Evolutionary conservation across 2,329 filamentous ascomycete genomes (phyloP).

Genomic region (Venturia aucupariae): DNA sequence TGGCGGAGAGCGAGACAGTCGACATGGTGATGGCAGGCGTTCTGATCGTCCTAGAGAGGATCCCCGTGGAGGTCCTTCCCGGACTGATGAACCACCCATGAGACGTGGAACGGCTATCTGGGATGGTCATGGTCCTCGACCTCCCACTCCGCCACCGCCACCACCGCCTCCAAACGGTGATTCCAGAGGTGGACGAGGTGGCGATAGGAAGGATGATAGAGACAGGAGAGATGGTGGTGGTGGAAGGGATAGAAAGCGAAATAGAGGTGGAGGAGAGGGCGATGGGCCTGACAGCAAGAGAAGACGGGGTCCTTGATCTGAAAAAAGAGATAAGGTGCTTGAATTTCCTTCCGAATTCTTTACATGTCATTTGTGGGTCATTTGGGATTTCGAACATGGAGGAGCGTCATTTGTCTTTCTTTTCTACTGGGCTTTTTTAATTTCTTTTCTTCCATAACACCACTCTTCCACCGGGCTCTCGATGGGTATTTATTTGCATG

Average conservation of each 20-base stretch:
- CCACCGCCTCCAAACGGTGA: conserved; percentile 10
- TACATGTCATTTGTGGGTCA: conserved; percentile 1
- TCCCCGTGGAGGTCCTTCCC: background rate
- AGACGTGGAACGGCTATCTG: conserved; percentile 7
- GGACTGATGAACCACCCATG: conserved; percentile 3
- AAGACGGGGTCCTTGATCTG: conserved; percentile 8
- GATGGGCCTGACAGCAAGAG: conserved; percentile 16
- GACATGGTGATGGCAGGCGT: conserved; percentile 3
- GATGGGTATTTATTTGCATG: background rate
- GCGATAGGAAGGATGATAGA: conserved; percentile 15
- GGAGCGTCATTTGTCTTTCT: background rate
- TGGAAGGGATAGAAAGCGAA: conserved; percentile 15
- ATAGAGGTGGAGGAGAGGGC: conserved; percentile 1
- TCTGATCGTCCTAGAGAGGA: background rate
- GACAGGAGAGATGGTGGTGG: conserved; percentile 16
- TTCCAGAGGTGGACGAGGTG: conserved; percentile 10
- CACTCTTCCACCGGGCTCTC: background rate
- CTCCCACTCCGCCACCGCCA: conserved; percentile 5
- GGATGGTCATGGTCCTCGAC: background rate
- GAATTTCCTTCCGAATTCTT: background rate
- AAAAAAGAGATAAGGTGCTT: background rate
- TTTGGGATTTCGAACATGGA: background rate
- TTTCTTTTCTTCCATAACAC: background rate
- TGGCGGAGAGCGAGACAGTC: conserved; percentile 3
- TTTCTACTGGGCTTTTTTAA: background rate